Percentiles rank a stretch among this genome's conserved stretches.
phyloP scores from a whole-genome alignment of 1,139 yeast genomes.

The Chernovozyma aurita region DNA sequence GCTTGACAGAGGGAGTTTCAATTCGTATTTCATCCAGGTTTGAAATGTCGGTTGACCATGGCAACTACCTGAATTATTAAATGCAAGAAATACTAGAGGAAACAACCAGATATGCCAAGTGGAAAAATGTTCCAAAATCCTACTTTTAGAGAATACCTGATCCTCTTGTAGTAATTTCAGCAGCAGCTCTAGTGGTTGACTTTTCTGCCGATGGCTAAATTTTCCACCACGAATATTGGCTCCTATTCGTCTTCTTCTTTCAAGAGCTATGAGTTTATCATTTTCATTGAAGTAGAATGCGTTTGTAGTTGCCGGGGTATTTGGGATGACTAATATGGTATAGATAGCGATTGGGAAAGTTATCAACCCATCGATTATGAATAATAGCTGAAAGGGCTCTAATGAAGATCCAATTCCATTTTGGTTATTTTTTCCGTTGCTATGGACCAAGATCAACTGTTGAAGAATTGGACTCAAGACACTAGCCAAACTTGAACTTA shows the following conservation, averaged over 20 bases:
- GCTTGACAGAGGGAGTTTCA: constrained; percentile 31
- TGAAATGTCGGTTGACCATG: constrained; percentile 46
- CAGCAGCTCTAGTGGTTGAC: no score
- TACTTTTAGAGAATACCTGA: background rate
- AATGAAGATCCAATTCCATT: background rate
- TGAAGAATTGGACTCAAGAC: constrained; percentile 45
- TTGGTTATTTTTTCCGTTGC: constrained; percentile 9
- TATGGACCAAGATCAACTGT: constrained; percentile 32
- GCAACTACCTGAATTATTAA: constrained; percentile 45
- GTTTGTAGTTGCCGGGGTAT: constrained; percentile 38
- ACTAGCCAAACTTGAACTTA: constrained; percentile 36
- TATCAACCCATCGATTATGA: constrained; percentile 48
- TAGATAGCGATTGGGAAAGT: constrained; percentile 46
- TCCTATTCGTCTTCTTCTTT: constrained; percentile 34
- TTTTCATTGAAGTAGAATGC: constrained; percentile 31
- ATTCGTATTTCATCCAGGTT: constrained; percentile 47
- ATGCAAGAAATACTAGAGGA: constrained; percentile 44
- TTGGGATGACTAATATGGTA: constrained; percentile 37
- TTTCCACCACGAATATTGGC: constrained; percentile 11
- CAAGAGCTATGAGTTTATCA: constrained; percentile 28
- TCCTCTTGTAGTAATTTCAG: no score
- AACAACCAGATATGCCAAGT: constrained; percentile 49
- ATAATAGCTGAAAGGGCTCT: constrained; percentile 49
- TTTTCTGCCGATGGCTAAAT: no score
- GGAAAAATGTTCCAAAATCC: constrained; percentile 22